Base-by-base conservation (phyloP, 2,329 filamentous ascomycete genomes). In the Verticillium nonalfalfae region DNA sequence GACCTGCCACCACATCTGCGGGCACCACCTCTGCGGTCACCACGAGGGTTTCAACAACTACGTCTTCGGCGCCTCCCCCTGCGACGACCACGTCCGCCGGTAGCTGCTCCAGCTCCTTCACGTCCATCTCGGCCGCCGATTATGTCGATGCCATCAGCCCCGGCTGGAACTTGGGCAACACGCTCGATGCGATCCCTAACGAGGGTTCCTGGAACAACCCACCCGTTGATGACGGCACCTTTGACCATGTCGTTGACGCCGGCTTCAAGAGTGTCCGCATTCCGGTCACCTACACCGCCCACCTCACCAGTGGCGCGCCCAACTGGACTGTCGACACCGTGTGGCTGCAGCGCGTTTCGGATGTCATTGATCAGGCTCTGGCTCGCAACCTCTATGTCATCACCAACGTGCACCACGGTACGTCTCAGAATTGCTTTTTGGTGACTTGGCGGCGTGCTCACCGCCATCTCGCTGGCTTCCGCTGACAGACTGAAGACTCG, bases 111-210 rank as follows among this genome's bases (percentile, higher is more conserved):
- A 75, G 75, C 1, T 74, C 72, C 6, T 84, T 83, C 67, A 70
- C 69, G 2, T 68, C 74, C 3, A 75, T 83, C 56, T 75, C 80
- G 0, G 82, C 81, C 0, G 69, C 73, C 0, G 71, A 78, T 2
- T 84, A 69, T 55, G 65, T 85, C 57, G 73, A 75, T 5, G 76
- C 74, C 9, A 73, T 85, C 50, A 81, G 81, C 57, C 80, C 83
- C 0, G 84, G 84, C 7, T 87, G 84, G 84, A 87, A 86, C 64
- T 66, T 86, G 9, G 85, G 84, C 10, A 87, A 87, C 61, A 85
- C 83, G 0, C 76, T 87, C 35, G 85, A 65, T n/a, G 63, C 63
- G 14, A 58, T 65, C 11, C 63, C 63, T 14, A 21, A 58, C 57
- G 85, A 87, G 68, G 83, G 81, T 5, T 81, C 78, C 2, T 87